A percentile compares a stretch with the other conserved stretches of the same genome.
phyloP scores from a whole-genome alignment of 768 basidiomycete species.

The Boletus barrowsii region DNA sequence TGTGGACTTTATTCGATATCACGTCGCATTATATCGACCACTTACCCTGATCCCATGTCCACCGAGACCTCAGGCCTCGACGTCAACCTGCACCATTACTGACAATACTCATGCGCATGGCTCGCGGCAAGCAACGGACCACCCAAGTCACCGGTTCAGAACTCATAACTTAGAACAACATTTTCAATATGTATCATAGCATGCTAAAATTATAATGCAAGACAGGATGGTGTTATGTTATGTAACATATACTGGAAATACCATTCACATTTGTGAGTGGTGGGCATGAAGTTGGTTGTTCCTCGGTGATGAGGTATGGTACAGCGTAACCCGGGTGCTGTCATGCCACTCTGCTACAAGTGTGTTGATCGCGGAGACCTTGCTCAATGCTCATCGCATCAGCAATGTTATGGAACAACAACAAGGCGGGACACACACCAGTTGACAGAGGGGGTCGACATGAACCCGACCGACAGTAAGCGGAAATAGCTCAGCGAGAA shows the following conservation, averaged over 20 bases:
- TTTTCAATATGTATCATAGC: conserved; percentile 25
- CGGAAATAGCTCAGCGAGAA: conserved; percentile 9
- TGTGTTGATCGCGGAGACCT: conserved; percentile 14
- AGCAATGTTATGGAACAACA: neutral
- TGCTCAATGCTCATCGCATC: neutral
- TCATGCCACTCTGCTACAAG: conserved; percentile 8
- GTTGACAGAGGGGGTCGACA: conserved; percentile 13
- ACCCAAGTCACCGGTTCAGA: conserved; percentile 4
- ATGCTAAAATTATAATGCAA: conserved; percentile 13
- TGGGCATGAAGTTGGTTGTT: neutral
- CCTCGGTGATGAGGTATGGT: conserved; percentile 1
- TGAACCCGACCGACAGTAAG: neutral
- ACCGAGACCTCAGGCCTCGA: neutral
- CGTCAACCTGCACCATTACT: neutral
- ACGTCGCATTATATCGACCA: conserved; percentile 71
- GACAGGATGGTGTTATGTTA: conserved; percentile 1
- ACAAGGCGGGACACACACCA: conserved; percentile 17
- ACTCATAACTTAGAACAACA: conserved; percentile 16
- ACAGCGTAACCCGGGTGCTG: neutral
- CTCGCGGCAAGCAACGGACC: conserved; percentile 4
- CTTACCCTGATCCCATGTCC: conserved; percentile 36
- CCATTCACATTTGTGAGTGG: neutral
- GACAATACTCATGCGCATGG: conserved; percentile 9
- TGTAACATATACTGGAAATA: neutral
- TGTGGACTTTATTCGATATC: conserved; percentile 93